Base-by-base conservation (phyloP, 768 basidiomycete genomes). In the Sporobolomyces roseus region DNA sequence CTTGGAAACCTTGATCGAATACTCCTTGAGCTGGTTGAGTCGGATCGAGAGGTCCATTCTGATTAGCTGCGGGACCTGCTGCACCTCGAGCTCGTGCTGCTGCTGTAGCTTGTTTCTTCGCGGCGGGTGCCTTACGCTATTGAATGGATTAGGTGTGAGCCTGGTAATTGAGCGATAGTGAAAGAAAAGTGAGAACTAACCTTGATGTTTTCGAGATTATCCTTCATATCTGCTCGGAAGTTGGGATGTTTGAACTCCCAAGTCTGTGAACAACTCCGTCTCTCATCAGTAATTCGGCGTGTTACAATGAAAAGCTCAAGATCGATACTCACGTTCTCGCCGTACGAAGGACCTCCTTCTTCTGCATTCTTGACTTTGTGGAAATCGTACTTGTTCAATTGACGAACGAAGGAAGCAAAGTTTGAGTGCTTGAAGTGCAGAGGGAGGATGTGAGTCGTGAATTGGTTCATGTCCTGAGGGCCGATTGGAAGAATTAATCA, bases 321-420 rank as follows among this genome's bases (percentile, higher is more conserved):
- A n/a, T 9, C 4, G 23, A 30, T 32, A 77, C 81, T 66, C 74
- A 83, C 81, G 70, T 85, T 84, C 70, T 85, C 85, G 63, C 85
- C 84, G 65, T 83, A 90, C 70, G 86, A 84, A 12, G 60, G 51
- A 25, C 56, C 65, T 3, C 61, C 66, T 12, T 68, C 90, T 71
- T 92, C 91, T 3, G 86, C 86, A 75, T 89, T 91, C 79, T 93
- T 93, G 71, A 93, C 86, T 82, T 94, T 94, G 83, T 93, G 92
- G 74, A 94, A 94, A 79, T 93, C 92, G 77, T 94, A 94, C 79
- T 93, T 94, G 83, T 94, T 94, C 38, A 94, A 82, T 78, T 94
- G 92, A 2, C 91, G 84, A 8, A 94, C 92, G 77, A 94, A 94
- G 61, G 84, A 85, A 35, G 91, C 91, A 78, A 94, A 94, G 77